Base-by-base conservation (phyloP, 805 yeast species). In the Priceomyces fermenticarens region DNA sequence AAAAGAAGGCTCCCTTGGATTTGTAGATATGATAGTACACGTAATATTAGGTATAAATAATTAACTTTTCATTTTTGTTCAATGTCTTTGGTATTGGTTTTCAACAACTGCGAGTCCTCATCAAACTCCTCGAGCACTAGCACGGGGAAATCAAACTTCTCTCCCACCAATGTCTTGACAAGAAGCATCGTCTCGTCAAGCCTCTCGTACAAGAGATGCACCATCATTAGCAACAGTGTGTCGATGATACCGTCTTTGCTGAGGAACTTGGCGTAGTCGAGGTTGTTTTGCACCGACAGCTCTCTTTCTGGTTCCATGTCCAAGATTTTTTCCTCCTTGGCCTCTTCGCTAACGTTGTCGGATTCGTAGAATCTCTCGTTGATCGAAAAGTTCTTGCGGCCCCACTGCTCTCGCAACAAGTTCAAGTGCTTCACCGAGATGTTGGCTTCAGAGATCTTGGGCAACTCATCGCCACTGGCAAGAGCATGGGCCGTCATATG, bases 1-100 rank as follows among this genome's bases (percentile, higher is more conserved):
- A 83, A 65, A 82, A 81, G 56, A 86, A 86, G 45, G 77, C 73
- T 27, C 60, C 67, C 35, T 20, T 20, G 25, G 25, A 20, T 20
- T 20, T 20, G 8, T 20, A 20, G 25, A 20, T 20, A 20, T 20
- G 8, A n/a, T n/a, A n/a, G n/a, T n/a, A n/a, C n/a, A n/a, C n/a
- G n/a, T n/a, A n/a, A n/a, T n/a, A n/a, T n/a, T n/a, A n/a, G n/a
- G n/a, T n/a, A n/a, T n/a, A n/a, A n/a, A n/a, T n/a, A n/a, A n/a
- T n/a, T n/a, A n/a, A n/a, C n/a, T n/a, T n/a, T n/a, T n/a, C n/a
- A n/a, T n/a, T n/a, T n/a, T n/a, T n/a, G n/a, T n/a, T n/a, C n/a
- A n/a, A n/a, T n/a, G n/a, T n/a, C n/a, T n/a, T n/a, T n/a, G n/a
- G n/a, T n/a, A n/a, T n/a, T n/a, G n/a, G n/a, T n/a, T n/a, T n/a